Conservation (phyloP, 352 stramenopile genomes). For the Thalassiosira pacifica region DNA sequence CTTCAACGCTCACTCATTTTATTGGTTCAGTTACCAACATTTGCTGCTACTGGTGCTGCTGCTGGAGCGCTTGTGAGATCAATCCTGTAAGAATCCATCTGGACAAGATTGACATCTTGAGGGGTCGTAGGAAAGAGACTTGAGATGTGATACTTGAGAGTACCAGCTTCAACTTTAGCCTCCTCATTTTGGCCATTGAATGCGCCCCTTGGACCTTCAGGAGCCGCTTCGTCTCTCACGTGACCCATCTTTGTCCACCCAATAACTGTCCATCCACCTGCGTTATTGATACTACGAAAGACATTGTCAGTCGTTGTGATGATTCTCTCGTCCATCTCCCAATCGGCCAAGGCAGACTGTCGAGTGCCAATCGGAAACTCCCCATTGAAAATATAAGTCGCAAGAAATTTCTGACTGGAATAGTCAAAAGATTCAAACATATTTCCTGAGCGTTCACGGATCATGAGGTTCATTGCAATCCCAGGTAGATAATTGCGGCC, state of each 20-base stretch:
- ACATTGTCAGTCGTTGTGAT: neutral
- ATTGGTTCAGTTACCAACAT: no score
- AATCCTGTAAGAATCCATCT: neutral
- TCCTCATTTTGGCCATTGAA: neutral
- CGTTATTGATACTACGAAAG: neutral
- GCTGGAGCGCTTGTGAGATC: neutral
- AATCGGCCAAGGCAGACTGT: neutral
- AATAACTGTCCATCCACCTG: neutral
- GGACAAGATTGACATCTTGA: neutral
- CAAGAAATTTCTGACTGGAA: neutral
- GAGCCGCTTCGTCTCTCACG: neutral
- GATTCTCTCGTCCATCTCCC: neutral
- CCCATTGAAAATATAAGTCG: neutral
- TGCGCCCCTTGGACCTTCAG: neutral
- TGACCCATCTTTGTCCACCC: neutral
- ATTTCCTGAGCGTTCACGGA: neutral
- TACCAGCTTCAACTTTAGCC: neutral
- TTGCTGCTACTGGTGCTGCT: neutral
- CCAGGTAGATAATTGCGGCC: neutral
- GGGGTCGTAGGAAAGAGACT: neutral
- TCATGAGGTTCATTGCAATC: neutral
- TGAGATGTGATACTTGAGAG: no score
- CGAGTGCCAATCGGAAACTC: neutral
- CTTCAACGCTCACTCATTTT: neutral
- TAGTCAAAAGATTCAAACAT: neutral